Evolutionary conservation across 108 stramenopile species (phyloP).

Genomic region (Cyclotella sp.): DNA sequence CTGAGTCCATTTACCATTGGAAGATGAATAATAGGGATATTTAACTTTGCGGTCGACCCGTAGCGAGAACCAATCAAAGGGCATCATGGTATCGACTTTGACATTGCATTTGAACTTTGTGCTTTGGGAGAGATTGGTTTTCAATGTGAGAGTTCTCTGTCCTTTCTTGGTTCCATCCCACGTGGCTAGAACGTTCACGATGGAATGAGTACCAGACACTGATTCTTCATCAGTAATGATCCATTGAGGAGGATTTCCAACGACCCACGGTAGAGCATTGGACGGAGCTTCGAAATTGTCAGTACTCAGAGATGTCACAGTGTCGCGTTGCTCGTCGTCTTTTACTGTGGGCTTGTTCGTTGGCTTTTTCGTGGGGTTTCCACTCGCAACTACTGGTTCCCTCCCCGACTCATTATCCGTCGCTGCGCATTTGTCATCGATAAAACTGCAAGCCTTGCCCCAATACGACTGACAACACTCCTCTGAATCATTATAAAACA

Average conservation of each 20-base stretch:
- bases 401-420: background rate
- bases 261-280: background rate
- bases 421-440: background rate
- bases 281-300: conserved; percentile 4
- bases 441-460: background rate
- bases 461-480: background rate
- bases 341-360: background rate
- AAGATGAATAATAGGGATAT: conserved; percentile 10
- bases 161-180: background rate
- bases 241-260: conserved; percentile 6
- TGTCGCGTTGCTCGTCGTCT: background rate
- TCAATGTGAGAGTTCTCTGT: background rate
- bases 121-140: background rate
- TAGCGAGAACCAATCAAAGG: conserved; percentile 18
- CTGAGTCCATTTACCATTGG: conserved; percentile 1
- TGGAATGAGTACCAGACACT: background rate
- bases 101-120: conserved; percentile 4
- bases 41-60: background rate
- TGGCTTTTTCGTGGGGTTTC: background rate
- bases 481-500: background rate
- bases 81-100: conserved; percentile 14
- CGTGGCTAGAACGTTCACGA: background rate
- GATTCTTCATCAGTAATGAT: background rate
- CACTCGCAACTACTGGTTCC: no score
- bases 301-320: background rate